Percentiles rank a stretch among this genome's conserved stretches.
Conservation (phyloP, 106 monocot species). For the Phalaenopsis equestris region DNA sequence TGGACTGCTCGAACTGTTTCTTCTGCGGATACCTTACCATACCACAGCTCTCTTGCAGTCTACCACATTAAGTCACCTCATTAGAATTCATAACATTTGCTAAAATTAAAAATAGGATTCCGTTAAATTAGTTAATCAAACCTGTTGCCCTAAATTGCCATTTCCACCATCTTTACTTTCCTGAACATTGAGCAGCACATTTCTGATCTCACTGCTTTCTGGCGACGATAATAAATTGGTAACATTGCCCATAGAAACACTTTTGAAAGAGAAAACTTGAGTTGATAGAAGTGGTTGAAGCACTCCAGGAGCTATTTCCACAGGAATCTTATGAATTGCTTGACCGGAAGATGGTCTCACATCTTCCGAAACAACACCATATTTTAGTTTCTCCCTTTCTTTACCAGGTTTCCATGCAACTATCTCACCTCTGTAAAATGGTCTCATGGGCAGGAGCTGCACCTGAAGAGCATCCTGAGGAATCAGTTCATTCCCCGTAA, state of each 20-base stretch:
- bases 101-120: neutral
- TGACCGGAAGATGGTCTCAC: conserved; percentile 86
- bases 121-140: conserved; percentile 11
- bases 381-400: conserved; percentile 78
- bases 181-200: conserved; percentile 13
- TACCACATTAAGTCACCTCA: conserved; percentile 13
- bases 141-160: conserved; percentile 24
- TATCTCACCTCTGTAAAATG: conserved; percentile 86
- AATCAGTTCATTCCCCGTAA: conserved; percentile 56
- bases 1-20: conserved; percentile 88
- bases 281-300: conserved; percentile 67
- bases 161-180: conserved; percentile 13
- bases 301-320: conserved; percentile 61
- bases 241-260: conserved; percentile 54
- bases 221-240: conserved; percentile 17
- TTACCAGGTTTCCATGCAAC: conserved; percentile 83
- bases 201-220: conserved; percentile 17
- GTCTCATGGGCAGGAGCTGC: conserved; percentile 83
- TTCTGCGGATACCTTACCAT: conserved; percentile 67
- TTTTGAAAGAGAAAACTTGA: conserved; percentile 88
- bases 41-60: conserved; percentile 33
- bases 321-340: conserved; percentile 66
- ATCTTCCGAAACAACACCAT: conserved; percentile 86
- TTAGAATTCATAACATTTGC: neutral
- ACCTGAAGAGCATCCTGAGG: conserved; percentile 85